Conservation (phyloP, 345 rosid species). For the Linum usitatissimum region DNA sequence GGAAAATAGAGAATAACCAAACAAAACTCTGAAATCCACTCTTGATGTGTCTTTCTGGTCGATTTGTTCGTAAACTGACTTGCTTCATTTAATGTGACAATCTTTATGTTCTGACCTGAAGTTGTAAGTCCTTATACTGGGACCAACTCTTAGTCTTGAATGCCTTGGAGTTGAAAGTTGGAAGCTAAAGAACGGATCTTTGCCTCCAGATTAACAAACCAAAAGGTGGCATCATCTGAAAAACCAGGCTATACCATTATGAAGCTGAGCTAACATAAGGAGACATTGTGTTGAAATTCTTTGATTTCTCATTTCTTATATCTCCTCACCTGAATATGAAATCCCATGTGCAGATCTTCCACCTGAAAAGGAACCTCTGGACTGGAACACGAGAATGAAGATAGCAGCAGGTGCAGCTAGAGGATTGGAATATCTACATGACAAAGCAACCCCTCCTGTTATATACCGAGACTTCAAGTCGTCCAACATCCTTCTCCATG, state of each 20-base stretch:
- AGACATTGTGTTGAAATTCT: no score
- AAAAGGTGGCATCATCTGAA: no score
- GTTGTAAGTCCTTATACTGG: neutral
- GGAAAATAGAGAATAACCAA: neutral
- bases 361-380: slow-evolving; percentile 80
- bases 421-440: slow-evolving; percentile 91
- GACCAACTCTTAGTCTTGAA: neutral
- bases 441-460: slow-evolving; percentile 91
- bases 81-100: no score
- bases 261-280: no score
- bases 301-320: neutral
- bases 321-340: neutral
- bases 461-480: slow-evolving; percentile 95
- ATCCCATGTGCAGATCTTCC: slow-evolving; percentile 51
- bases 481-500: slow-evolving; percentile 80
- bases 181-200: neutral
- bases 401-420: slow-evolving; percentile 97
- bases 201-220: neutral
- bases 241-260: no score
- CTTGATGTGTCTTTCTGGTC: neutral
- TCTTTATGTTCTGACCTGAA: no score
- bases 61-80: neutral
- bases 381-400: slow-evolving; percentile 96
- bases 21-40: neutral
- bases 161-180: neutral